Evolutionary conservation across 345 rosid species (phyloP), one percentile per base, ranked within the genome.

Genomic region (Toxicodendron radicans): DNA sequence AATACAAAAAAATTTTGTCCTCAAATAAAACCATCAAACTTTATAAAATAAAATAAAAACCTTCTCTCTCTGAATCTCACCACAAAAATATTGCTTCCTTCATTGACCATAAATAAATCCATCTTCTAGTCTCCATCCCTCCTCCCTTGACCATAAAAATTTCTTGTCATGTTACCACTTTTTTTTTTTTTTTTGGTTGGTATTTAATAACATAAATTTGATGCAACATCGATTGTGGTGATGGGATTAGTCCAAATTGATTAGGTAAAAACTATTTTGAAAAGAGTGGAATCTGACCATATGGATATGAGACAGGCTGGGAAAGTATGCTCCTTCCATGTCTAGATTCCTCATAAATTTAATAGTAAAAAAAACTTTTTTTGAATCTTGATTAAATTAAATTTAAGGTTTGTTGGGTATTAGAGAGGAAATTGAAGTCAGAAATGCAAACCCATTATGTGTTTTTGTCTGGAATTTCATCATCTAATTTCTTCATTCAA

Each of bases 191-290:
- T 1, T 27, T 27, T n/a, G n/a, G n/a, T 23, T n/a, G 2, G 0
- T 18, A 30, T 48, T 51, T 54, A 21, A 70, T 41, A 70, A 13
- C 23, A 41, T 17, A 10, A 24, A 58, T 20, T 41, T 58, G 73
- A 75, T 71, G 61, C 79, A 77, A 78, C 82, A 83, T 78, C 71
- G 80, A 83, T 78, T 60, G 76, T 48, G 84, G 52, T 78, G 86
- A 75, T 79, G 75, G 86, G 71, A 67, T 54, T 51, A 32, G 77
- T 72, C 79, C 68, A 64, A 51, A 66, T 71, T 63, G 49, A 67
- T 74, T 54, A 27, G 70, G 73, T 74, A 54, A 75, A 73, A 75
- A 77, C 73, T 73, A 78, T 76, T 62, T 74, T 71, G 77, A 74
- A 74, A 76, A 58, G 60, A 74, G 75, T 62, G 78, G 83, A 77